These are phyloP conservation scores for Solanum chmielewskii DNA, from an alignment of 257 asterid genomes.

Conservation along the genomic window DNA sequence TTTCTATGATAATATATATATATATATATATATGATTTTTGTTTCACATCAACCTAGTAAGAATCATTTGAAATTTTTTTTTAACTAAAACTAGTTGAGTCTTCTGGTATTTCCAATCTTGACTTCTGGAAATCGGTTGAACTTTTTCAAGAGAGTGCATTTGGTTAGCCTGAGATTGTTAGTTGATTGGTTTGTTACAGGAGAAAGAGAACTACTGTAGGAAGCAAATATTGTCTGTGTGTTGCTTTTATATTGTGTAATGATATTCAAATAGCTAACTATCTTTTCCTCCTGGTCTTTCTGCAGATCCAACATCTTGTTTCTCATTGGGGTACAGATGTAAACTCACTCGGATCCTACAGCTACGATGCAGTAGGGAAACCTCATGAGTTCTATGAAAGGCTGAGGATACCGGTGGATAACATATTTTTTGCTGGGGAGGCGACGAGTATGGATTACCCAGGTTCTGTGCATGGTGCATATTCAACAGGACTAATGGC, in stretches of 20 bases:
- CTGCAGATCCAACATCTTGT: constrained; percentile 77
- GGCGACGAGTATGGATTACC: constrained; percentile 66
- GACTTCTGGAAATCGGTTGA: background rate
- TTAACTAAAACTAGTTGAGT: background rate
- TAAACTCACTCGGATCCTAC: constrained; percentile 68
- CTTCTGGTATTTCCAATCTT: background rate
- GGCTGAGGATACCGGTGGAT: constrained; percentile 73
- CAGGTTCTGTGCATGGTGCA: constrained; percentile 94
- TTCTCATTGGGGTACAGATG: constrained; percentile 81
- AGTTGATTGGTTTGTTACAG: background rate
- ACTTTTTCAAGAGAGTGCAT: background rate
- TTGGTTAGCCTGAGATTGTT: background rate
- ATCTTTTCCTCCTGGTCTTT: background rate
- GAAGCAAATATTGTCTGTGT: background rate
- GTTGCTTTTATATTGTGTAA: background rate
- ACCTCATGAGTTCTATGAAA: constrained; percentile 72
- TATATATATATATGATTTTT: background rate
- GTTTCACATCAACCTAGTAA: background rate
- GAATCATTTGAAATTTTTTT: background rate
- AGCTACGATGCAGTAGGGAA: constrained; percentile 75
- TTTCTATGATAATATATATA: background rate
- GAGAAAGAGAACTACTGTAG: background rate
- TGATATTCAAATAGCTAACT: background rate
- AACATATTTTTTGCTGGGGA: constrained; percentile 89
- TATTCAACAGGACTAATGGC: constrained; percentile 83